Base-by-base conservation (phyloP, 805 yeast species). In the Metschnikowia kunwiensis region DNA sequence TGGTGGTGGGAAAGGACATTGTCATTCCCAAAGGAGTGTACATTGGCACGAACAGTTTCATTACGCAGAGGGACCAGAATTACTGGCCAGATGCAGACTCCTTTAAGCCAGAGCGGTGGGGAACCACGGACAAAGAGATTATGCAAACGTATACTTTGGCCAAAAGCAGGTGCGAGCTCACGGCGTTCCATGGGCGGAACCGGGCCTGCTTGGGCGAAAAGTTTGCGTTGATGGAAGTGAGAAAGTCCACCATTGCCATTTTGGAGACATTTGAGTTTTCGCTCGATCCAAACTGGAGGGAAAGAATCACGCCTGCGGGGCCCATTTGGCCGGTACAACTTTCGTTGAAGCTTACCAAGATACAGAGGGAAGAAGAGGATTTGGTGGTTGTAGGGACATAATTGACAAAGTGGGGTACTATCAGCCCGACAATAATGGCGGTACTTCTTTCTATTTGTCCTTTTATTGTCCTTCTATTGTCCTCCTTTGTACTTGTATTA, bases 181-280 rank as follows among this genome's bases (percentile, higher is more conserved):
- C 77, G 3, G 69, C 80, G 0, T 77, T 77, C 43, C 82, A 77
- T 51, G 83, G 83, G 5, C 70, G 82, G 7, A 72, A 62, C 44
- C 55, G 83, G 29, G 80, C 81, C 0, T 78, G 83, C 51, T 52
- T 78, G 13, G 83, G 83, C 5, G 82, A 78, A 46, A 72, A 73
- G 44, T 66, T 74, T 51, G 82, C 81, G 1, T 53, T 77, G 7
- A 53, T 56, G 25, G 76, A 75, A 46, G 54, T 68, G 18, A 67
- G 70, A 41, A 51, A 64, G 9, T 60, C 71, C 7, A 32, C 75
- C 4, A 50, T 55, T 5, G 59, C 57, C 25, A 46, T 76, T 9
- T 36, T 77, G 10, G 51, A 43, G 18, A 47, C 54, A 2, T 77
- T 60, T 43, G 52, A 58, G 15, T 38, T 77, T 30, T 18, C 37